Base-by-base conservation (phyloP, 2,329 filamentous ascomycete species). In the Colletotrichum tabaci region DNA sequence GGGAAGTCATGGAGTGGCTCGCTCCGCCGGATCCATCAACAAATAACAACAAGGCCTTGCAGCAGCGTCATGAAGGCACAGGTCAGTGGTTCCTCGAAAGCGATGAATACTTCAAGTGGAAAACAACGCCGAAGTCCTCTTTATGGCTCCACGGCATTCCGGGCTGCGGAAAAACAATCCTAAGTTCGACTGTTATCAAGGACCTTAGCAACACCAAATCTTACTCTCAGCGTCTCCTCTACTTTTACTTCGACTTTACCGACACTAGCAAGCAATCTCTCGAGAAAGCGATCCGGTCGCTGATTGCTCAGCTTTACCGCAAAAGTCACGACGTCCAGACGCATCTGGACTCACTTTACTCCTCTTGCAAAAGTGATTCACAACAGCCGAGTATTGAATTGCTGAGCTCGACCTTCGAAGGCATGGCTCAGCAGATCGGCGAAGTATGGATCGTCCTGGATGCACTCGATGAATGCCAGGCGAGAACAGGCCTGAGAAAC, bases 391-490 rank as follows among this genome's bases (percentile, higher is more conserved):
- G 26, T 16, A 46, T 13, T 16, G 30, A 60, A 26, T 23, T 6
- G 3, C 18, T 77, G 2, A 44, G 67, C 10, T 55, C 77, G 26
- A 71, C 52, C 10, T 77, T 82, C 26, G 56, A 78, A 4, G 49
- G 75, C 1, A 69, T 74, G 23, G 56, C 76, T 23, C 61, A 42
- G 2, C 30, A 76, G 13, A 77, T 80, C 16, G 65, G 62, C 2
- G 71, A 67, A 26, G 53, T 67, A 8, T 55, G n/a, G n/a, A 62
- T 77, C 26, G 56, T 76, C 13, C 52, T 78, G 0, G 76, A 79
- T n/a, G 77, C 76, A 8, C 55, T 79, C 13, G 76, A 78, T 42
- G 76, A 78, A 55, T 78, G 60, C 10, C 73, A 63, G 15, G 73
- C 67, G 21, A 75, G 74, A 21, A 13, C 46, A 10, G 52, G 18